Evolutionary conservation across 306 rosid species (phyloP).

Genomic region (Carpinus fangiana): DNA sequence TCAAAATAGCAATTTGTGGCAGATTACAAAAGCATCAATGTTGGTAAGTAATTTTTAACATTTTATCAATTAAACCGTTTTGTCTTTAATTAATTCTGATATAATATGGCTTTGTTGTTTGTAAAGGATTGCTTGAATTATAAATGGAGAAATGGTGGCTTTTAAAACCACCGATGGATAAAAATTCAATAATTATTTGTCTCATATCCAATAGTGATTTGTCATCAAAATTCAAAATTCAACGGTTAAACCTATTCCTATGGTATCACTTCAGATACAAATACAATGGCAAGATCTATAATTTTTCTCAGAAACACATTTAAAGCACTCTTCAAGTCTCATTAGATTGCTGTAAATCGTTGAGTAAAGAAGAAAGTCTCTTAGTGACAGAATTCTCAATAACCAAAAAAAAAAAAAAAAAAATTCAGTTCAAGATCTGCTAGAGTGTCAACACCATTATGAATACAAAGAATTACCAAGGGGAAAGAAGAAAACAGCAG

Average conservation of each 20-base stretch:
- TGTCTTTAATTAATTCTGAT: too few relatives aligned
- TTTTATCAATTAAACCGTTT: too few relatives aligned
- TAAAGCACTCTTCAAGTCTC: neutral
- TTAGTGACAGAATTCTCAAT: neutral
- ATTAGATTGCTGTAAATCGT: neutral
- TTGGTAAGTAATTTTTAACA: too few relatives aligned
- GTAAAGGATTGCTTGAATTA: too few relatives aligned
- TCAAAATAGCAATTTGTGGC: too few relatives aligned
- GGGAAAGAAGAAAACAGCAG: constrained; percentile 16
- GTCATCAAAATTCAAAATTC: neutral
- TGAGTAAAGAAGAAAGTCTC: neutral
- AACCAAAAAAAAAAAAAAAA: neutral
- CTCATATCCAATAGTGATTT: too few relatives aligned
- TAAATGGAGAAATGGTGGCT: too few relatives aligned
- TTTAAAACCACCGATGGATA: too few relatives aligned
- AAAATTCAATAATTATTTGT: too few relatives aligned
- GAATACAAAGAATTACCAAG: constrained; percentile 16
- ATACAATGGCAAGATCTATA: neutral
- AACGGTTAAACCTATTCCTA: neutral
- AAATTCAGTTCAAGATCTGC: neutral
- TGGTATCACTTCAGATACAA: neutral
- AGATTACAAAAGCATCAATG: too few relatives aligned
- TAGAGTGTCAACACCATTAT: neutral
- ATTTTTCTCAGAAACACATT: neutral
- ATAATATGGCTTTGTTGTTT: too few relatives aligned